These are phyloP conservation scores for Solanum etuberosum DNA, from an alignment of 257 asterid genomes.

Conservation along the genomic window DNA sequence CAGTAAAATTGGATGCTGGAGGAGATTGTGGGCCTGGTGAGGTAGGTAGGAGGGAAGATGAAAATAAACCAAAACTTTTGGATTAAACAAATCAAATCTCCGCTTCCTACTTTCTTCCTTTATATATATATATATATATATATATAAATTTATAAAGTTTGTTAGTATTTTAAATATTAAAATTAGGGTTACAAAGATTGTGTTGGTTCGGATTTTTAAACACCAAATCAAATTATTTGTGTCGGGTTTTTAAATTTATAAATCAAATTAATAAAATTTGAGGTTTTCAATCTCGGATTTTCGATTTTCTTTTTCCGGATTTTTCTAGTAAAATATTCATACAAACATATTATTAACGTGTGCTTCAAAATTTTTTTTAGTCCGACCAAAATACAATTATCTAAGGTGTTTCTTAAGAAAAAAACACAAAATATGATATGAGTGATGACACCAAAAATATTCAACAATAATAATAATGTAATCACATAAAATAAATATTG, in stretches of 20 bases:
- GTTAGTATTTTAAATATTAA: background rate
- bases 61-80: background rate
- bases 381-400: background rate
- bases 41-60: background rate
- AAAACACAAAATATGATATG: background rate
- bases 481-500: background rate
- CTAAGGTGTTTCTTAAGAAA: background rate
- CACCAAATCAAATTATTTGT: background rate
- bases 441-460: too few relatives aligned
- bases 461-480: background rate
- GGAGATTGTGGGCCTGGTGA: background rate
- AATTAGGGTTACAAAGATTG: background rate
- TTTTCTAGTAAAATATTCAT: background rate
- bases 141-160: background rate
- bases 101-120: background rate
- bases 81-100: background rate
- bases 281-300: background rate
- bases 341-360: background rate
- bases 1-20: background rate
- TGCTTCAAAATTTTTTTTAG: background rate
- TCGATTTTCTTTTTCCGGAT: too few relatives aligned
- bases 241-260: too few relatives aligned
- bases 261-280: background rate
- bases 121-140: background rate
- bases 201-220: background rate